Evolutionary conservation across 805 yeast genomes (phyloP).

Genomic region (Naumovozyma baii): DNA sequence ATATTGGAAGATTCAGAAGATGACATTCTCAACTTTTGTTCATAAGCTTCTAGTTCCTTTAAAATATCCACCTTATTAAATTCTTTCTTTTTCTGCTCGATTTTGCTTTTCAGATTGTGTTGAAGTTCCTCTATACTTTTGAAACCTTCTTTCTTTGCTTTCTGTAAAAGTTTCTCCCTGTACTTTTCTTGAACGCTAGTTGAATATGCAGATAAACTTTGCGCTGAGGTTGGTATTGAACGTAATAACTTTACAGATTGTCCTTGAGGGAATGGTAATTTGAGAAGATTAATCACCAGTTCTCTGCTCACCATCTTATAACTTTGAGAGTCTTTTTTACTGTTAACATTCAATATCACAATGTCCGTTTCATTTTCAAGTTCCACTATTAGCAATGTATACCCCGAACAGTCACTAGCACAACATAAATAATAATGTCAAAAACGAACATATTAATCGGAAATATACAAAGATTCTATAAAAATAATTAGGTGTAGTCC

Average conservation of each 20-base stretch:
- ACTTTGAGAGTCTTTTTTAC: too few relatives aligned
- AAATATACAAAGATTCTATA: too few relatives aligned
- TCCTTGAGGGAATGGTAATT: too few relatives aligned
- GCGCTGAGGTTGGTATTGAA: background rate
- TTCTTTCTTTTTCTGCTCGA: conserved; percentile 45
- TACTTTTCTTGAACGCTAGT: conserved; percentile 19
- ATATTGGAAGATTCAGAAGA: conserved; percentile 3
- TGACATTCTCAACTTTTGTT: conserved; percentile 28
- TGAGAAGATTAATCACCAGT: too few relatives aligned
- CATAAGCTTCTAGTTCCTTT: conserved; percentile 51
- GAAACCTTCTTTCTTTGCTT: conserved; percentile 30
- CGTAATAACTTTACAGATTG: background rate
- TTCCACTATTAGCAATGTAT: too few relatives aligned
- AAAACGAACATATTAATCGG: too few relatives aligned
- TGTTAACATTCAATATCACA: too few relatives aligned
- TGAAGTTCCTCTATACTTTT: conserved; percentile 47
- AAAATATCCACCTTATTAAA: conserved; percentile 60
- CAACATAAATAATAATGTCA: too few relatives aligned
- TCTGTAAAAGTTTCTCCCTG: conserved; percentile 29
- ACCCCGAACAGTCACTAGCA: too few relatives aligned
- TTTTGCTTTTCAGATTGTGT: conserved; percentile 49
- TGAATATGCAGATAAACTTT: background rate
- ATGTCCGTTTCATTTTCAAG: too few relatives aligned
- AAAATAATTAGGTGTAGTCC: too few relatives aligned
- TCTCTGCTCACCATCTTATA: too few relatives aligned